Evolutionary conservation across 2,329 filamentous ascomycete genomes (phyloP), one percentile per base, ranked within the genome.

Genomic region (Diaporthe capsici): DNA sequence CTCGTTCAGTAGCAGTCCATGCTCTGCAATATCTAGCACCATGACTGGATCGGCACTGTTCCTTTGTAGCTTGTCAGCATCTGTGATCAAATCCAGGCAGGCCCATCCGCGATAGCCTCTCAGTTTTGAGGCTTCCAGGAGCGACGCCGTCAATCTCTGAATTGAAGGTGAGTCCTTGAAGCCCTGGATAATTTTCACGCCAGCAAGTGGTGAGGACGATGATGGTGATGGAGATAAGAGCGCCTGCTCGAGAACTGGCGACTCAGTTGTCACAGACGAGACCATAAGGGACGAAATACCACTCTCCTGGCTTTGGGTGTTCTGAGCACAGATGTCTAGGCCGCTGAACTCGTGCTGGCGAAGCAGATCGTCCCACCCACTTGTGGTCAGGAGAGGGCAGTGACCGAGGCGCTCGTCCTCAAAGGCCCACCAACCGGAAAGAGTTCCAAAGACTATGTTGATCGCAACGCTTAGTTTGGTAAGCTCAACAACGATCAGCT

Each of bases 361-460:
- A 10, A 70, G 47, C 2, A 70, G 25, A 13, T 44, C 49, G 39
- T 74, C 63, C 72, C 72, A 74, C 25, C 55, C 49, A 25, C 25
- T 31, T 28, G 53, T 67, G 17, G n/a, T 34, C 25, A 53, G 8
- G 2, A 61, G 42, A 28, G 25, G 57, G n/a, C 39, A 39, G 13
- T 67, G 61, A 2, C 61, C 44, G 25, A n/a, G 39, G 22, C 55
- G 71, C 25, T 61, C 57, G 2, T 73, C 71, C 39, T 47, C 58
- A 51, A 28, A 25, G 2, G 71, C 57, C 28, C 71, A 34, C 71
- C 71, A 73, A 15, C 82, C 82, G 2, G 82, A 77, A 22, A 85
- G 78, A 4, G 80, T 78, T 3, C 84, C 84, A 55, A 86, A 85
- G 77, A 85, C 80, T 20, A 73, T 39, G 39, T 60, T 39, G 9